phyloP scores from a whole-genome alignment of 495 filamentous ascomycete species.

The Barbatosphaeria neglecta region DNA sequence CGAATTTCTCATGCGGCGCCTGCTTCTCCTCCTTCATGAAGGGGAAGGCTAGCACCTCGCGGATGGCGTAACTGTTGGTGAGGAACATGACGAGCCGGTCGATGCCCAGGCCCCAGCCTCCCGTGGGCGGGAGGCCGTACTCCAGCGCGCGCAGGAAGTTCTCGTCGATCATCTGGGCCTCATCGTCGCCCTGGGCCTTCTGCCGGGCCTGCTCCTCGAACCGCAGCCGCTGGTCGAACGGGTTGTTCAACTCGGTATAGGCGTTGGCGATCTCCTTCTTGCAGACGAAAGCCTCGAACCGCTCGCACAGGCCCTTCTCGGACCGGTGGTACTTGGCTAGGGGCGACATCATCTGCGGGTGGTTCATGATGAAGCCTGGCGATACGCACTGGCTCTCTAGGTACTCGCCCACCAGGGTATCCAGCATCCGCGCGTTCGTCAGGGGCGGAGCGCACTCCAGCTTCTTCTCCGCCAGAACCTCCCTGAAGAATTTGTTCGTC shows the following conservation, averaged over 20 bases:
- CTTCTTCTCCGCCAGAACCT: conserved; percentile 73
- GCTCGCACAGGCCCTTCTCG: conserved; percentile 77
- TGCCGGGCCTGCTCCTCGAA: conserved; percentile 95
- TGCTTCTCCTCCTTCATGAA: conserved; percentile 39
- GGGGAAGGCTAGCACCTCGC: conserved; percentile 90
- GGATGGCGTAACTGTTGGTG: conserved; percentile 86
- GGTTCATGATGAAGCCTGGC: conserved; percentile 81
- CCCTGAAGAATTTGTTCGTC: conserved; percentile 76
- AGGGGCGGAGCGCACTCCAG: conserved; percentile 82
- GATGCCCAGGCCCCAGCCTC: conserved; percentile 96
- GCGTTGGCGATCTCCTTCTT: conserved; percentile 96
- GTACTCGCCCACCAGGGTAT: conserved; percentile 92
- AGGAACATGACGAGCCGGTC: conserved; percentile 96
- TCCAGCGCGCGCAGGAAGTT: conserved; percentile 78
- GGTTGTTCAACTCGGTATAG: conserved; percentile 97
- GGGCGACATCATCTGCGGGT: conserved; percentile 96
- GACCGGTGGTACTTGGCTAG: conserved; percentile 88
- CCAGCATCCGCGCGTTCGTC: conserved; percentile 95
- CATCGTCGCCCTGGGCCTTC: conserved; percentile 94
- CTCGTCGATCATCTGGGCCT: conserved; percentile 93
- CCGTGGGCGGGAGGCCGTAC: conserved; percentile 68
- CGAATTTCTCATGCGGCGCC: conserved; percentile 35
- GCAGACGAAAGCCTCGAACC: conserved; percentile 95
- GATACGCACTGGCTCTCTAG: conserved; percentile 90
- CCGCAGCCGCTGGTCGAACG: conserved; percentile 83